A percentile compares a stretch with the other conserved stretches of the same genome.
These are phyloP conservation scores for Phytophthora colocasiae DNA, from an alignment of 352 stramenopile genomes.

Conservation along the genomic window DNA sequence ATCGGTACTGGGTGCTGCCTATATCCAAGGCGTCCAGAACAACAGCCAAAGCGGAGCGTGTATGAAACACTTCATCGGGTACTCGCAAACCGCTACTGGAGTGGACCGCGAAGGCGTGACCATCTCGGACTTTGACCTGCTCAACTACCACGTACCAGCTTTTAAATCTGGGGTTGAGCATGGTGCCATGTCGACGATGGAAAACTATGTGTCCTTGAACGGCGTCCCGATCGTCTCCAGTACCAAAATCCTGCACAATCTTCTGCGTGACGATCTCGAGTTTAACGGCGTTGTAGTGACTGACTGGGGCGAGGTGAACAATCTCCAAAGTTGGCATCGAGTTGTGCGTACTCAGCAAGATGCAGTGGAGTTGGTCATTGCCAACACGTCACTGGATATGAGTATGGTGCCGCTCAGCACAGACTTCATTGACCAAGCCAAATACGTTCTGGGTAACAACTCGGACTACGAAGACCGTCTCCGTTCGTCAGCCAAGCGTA, in stretches of 20 bases:
- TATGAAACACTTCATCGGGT: constrained; percentile 89
- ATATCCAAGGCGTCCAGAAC: constrained; percentile 83
- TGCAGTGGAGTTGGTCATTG: constrained; percentile 63
- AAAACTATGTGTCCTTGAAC: constrained; percentile 92
- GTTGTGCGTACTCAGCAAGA: constrained; percentile 43
- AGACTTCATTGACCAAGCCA: constrained; percentile 53
- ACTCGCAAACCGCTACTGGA: constrained; percentile 72
- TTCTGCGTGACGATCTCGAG: constrained; percentile 76
- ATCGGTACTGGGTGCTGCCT: constrained; percentile 64
- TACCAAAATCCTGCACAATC: constrained; percentile 60
- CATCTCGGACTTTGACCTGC: constrained; percentile 68
- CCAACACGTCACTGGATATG: constrained; percentile 87
- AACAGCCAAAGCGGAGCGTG: constrained; percentile 69
- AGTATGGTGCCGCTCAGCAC: constrained; percentile 72
- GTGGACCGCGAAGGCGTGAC: constrained; percentile 83
- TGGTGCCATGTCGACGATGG: constrained; percentile 89
- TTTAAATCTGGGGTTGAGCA: constrained; percentile 78
- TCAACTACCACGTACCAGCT: constrained; percentile 80
- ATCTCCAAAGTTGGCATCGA: constrained; percentile 65
- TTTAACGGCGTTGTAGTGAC: constrained; percentile 90
- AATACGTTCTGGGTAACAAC: constrained; percentile 42
- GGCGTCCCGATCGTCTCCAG: constrained; percentile 86
- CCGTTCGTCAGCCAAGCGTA: constrained; percentile 51
- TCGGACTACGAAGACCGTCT: constrained; percentile 45
- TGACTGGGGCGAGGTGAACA: constrained; percentile 91